phyloP scores from a whole-genome alignment of 73 alveolate species.

The Tetrahymena malaccensis region DNA sequence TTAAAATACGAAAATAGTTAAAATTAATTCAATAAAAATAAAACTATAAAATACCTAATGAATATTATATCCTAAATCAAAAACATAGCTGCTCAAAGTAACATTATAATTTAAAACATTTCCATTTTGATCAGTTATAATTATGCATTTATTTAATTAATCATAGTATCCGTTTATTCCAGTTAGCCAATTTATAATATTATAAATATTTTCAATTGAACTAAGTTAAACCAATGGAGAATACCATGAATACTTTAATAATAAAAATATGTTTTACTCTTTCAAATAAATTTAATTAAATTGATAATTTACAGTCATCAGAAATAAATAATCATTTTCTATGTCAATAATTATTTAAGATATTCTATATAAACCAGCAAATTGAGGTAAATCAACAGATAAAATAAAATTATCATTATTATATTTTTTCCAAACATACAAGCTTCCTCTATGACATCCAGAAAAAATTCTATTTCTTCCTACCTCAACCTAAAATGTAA shows the following conservation, averaged over 20 bases:
- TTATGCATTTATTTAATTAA: neutral
- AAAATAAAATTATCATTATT: neutral
- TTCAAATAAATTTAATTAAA: too few relatives aligned
- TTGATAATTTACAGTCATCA: neutral
- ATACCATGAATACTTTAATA: neutral
- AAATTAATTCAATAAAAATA: too few relatives aligned
- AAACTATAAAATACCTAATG: neutral
- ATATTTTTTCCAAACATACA: neutral
- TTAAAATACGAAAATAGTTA: too few relatives aligned
- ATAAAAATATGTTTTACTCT: too few relatives aligned
- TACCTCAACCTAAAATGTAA: neutral
- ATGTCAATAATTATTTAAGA: neutral
- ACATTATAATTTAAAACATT: neutral
- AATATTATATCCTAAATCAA: neutral
- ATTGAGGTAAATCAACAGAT: neutral
- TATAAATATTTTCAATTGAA: neutral
- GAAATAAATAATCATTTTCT: neutral
- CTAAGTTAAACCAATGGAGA: neutral
- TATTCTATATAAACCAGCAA: neutral
- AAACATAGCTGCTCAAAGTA: neutral
- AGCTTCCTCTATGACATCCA: neutral
- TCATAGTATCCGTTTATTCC: neutral
- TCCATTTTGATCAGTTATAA: neutral
- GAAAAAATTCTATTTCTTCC: neutral
- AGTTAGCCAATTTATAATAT: neutral